Conservation (phyloP, 306 rosid species). For the Fragaria ananassa region DNA sequence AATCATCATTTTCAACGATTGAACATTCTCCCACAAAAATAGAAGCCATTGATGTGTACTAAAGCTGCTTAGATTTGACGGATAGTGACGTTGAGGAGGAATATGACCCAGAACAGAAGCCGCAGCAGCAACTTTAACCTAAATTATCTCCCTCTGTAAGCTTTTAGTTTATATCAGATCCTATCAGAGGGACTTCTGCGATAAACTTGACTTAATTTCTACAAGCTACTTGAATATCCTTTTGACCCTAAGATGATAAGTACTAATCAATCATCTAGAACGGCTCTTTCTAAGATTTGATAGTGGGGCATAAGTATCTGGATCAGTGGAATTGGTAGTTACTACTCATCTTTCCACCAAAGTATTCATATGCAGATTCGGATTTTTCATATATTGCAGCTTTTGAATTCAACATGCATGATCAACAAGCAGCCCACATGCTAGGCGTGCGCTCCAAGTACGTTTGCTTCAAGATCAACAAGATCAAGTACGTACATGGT, state of each 20-base stretch:
- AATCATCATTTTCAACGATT: not conserved
- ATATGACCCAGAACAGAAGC: not conserved
- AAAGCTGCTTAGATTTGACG: not conserved
- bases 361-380: not conserved
- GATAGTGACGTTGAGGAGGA: not conserved
- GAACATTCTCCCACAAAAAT: not conserved
- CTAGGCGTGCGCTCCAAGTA: not conserved
- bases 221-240: not conserved
- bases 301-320: not conserved
- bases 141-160: not conserved
- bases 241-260: conserved; percentile 1
- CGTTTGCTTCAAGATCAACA: not conserved
- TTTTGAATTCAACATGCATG: not conserved
- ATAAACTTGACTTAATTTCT: not conserved
- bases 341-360: not conserved
- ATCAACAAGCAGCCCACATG: not conserved
- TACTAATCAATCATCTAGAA: not conserved
- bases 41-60: not conserved
- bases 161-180: conserved; percentile 2
- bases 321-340: not conserved
- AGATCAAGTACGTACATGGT: not conserved
- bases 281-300: conserved; percentile 1
- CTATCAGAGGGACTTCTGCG: not conserved
- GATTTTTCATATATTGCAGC: not conserved
- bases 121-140: conserved; percentile 5